These are phyloP conservation scores for Colletotrichum lupini DNA, from an alignment of 2,329 filamentous ascomycete genomes.

Conservation along the genomic window DNA sequence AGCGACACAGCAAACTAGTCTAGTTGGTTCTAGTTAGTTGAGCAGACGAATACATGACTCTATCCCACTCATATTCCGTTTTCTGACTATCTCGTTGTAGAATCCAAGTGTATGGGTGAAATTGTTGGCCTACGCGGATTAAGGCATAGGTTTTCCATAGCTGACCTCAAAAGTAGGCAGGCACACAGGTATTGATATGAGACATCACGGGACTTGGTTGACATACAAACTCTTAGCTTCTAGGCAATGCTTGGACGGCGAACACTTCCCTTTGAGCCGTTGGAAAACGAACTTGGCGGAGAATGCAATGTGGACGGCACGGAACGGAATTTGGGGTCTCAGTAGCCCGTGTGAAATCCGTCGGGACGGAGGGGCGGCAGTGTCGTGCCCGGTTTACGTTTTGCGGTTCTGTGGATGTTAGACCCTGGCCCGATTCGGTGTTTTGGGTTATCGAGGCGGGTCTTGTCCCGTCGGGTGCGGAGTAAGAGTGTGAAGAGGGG, in stretches of 20 bases:
- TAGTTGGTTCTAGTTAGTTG: conserved; percentile 1
- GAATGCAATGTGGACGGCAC: background rate
- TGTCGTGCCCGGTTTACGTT: background rate
- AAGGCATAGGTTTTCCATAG: background rate
- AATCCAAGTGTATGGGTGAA: background rate
- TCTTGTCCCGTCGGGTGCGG: no score
- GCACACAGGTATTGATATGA: background rate
- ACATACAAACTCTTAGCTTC: background rate
- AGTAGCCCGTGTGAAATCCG: background rate
- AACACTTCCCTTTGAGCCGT: background rate
- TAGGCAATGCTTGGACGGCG: conserved; percentile 1
- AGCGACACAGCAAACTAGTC: conserved; percentile 2
- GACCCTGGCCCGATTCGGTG: background rate
- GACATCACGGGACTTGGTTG: background rate
- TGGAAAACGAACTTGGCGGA: background rate
- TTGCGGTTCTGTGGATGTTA: background rate
- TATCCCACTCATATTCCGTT: conserved; percentile 1
- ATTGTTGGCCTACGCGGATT: background rate
- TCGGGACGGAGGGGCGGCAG: background rate
- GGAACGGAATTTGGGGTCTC: conserved; percentile 2
- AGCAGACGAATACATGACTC: conserved; percentile 22
- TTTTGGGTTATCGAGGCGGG: conserved; percentile 8
- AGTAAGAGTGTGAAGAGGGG: background rate
- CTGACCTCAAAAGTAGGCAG: background rate
- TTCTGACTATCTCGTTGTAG: no score